Conservation (phyloP, 2,329 filamentous ascomycete species). For the Pseudomassariella vexata region DNA sequence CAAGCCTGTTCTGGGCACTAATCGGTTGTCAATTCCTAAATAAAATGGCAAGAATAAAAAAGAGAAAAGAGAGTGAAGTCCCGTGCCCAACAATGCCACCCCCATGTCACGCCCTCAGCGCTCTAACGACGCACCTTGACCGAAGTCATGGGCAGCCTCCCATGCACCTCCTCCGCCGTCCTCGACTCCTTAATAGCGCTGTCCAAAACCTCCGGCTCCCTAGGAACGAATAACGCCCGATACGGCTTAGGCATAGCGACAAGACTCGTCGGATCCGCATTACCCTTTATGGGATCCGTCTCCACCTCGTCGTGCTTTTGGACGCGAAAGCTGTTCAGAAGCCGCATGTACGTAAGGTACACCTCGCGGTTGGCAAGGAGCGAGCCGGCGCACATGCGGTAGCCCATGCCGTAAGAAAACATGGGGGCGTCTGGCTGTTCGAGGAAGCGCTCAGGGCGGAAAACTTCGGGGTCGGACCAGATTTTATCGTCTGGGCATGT, state of each 20-base stretch:
- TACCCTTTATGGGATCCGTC: neutral
- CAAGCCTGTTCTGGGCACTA: too few species aligned
- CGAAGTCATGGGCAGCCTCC: too few species aligned
- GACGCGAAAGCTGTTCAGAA: conserved; percentile 48
- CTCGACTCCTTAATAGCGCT: too few species aligned
- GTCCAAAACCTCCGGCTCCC: neutral
- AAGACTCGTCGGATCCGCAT: conserved; percentile 1
- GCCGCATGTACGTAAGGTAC: conserved; percentile 58
- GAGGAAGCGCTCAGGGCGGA: conserved; percentile 58
- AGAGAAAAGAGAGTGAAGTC: too few species aligned
- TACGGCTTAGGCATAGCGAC: conserved; percentile 2
- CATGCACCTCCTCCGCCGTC: too few species aligned
- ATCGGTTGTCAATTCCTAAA: too few species aligned
- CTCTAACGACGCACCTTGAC: too few species aligned
- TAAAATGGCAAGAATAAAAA: too few species aligned
- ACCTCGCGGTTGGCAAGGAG: conserved; percentile 59
- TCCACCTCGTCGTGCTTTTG: conserved; percentile 2
- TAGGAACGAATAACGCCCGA: conserved; percentile 1
- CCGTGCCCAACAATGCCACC: too few species aligned
- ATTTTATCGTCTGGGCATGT: conserved; percentile 39
- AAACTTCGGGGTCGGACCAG: conserved; percentile 53
- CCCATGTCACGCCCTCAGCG: too few species aligned
- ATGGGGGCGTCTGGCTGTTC: conserved; percentile 58
- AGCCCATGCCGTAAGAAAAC: conserved; percentile 61
- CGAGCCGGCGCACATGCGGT: conserved; percentile 62